Evolutionary conservation across 768 basidiomycete species (phyloP).

Genomic region (Pisolithus tinctorius): DNA sequence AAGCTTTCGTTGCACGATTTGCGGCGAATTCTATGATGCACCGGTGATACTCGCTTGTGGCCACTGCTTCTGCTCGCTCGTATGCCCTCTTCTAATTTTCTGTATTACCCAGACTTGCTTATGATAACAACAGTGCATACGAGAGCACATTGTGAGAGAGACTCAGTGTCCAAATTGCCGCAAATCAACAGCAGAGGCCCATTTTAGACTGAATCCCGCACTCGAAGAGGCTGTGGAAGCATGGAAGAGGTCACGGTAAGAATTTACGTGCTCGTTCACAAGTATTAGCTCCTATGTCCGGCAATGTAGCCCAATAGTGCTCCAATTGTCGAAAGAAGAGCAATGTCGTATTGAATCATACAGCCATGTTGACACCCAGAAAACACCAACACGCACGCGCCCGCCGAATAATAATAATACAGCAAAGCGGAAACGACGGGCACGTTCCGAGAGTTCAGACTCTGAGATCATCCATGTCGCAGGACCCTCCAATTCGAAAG

Average conservation of each 20-base stretch:
- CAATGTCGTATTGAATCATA: slow-evolving; percentile 10
- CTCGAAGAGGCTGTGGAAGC: slow-evolving; percentile 62
- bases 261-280: neutral
- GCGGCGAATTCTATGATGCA: slow-evolving; percentile 63
- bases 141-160: slow-evolving; percentile 48
- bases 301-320: slow-evolving; percentile 34
- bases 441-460: slow-evolving; percentile 16
- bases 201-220: slow-evolving; percentile 61
- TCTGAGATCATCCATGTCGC: slow-evolving; percentile 23
- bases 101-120: neutral
- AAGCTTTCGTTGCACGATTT: slow-evolving; percentile 68
- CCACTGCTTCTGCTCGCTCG: slow-evolving; percentile 77
- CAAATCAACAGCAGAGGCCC: slow-evolving; percentile 49
- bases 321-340: slow-evolving; percentile 35
- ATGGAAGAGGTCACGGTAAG: slow-evolving; percentile 70
- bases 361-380: neutral
- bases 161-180: slow-evolving; percentile 72
- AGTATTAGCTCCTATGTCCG: too few species aligned
- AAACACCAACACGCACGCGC: slow-evolving; percentile 14
- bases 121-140: slow-evolving; percentile 52
- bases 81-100: slow-evolving; percentile 27
- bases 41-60: slow-evolving; percentile 73
- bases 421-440: slow-evolving; percentile 32
- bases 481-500: slow-evolving; percentile 21
- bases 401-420: slow-evolving; percentile 12